Evolutionary conservation across 805 yeast species (phyloP), one percentile per base, ranked within the genome.

Genomic region (Saturnispora besseyi): DNA sequence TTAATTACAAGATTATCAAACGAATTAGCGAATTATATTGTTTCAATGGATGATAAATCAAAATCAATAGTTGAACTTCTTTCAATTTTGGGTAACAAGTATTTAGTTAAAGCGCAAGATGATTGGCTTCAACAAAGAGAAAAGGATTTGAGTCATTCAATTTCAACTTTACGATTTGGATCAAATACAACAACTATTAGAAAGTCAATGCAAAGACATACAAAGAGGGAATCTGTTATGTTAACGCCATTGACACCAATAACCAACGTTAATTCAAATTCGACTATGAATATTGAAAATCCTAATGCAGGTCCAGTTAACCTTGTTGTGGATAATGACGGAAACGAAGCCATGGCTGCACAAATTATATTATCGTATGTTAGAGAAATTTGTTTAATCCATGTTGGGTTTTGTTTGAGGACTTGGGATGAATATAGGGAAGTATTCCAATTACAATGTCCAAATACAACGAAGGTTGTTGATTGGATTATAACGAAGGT

Each of bases 21-120:
- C 54, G 65, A 64, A 43, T 47, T 64, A 8, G 37, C 38, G 10
- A 8, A 24, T 11, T 41, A 48, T 21, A 54, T 62, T 1, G 45
- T 47, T 10, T 55, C 55, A 8, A 56, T 62, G 5, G 48, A 41
- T 10, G 50, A 28, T 7, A 48, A 43, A 13, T 26, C 46, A 22
- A 42, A 41, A 22, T 48, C 50, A 18, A 15, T 41, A 26, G 37
- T 48, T 6, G 46, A 48, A 42, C 37, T 48, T 13, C 32, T 48
- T 15, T 31, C 28, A 4, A 48, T 48, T 21, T 24, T 48, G 8
- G 50, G 50, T 15, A 24, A 24, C 6, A 18, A 30, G 3, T 37
- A 36, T 34, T 22, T 48, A 8, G 11, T 18, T 4, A 28, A 41
- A 13, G 50, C 50, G 3, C 50, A 48, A 32, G 46, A 41, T 29